Evolutionary conservation across 169 alveolate genomes (phyloP), one percentile per base, ranked within the genome.

Genomic region (Cryptosporidium xiaoi): DNA sequence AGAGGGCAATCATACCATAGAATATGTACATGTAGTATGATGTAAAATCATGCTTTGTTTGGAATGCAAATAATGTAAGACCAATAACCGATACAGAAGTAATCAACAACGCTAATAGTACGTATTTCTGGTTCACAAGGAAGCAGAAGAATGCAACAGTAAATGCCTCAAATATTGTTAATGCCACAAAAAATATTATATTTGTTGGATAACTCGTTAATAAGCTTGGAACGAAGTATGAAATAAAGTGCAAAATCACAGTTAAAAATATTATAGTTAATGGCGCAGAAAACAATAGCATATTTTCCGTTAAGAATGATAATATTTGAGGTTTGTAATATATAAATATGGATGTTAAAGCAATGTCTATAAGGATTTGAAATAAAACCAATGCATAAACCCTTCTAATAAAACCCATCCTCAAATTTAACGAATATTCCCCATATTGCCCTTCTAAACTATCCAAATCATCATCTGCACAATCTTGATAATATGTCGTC

Each of bases 21-120:
- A 77, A 62, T 4, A 77, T 12, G 16, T 58, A 58, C 24, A 64
- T 34, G 5, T 20, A 31, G 29, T 60, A 77, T 13, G 87, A 77
- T 36, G 87, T 77, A 40, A 56, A 77, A 51, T 77, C 87, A n/a
- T 77, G 64, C 24, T 77, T 77, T 5, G 87, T 77, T 60, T 77
- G 87, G 60, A 77, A 58, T 10, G 87, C 40, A 51, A 40, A 77
- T 13, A 77, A 20, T 4, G 87, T 77, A 13, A 77, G 29, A 6
- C 58, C 40, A n/a, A 77, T 44, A 12, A 77, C 87, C 5, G 46
- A 15, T 2, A 77, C 40, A 36, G 87, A 34, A 24, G 87, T 77
- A 27, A 62, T 40, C 3, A 48, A 7, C 27, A 77, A 50, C 16
- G 87, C 87, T 62, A 77, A 34, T 2, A 77, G 50, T 16, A 77